Evolutionary conservation across 1,139 yeast genomes (phyloP), one percentile per base, ranked within the genome.

Genomic region (Kodamaea ohmeri): DNA sequence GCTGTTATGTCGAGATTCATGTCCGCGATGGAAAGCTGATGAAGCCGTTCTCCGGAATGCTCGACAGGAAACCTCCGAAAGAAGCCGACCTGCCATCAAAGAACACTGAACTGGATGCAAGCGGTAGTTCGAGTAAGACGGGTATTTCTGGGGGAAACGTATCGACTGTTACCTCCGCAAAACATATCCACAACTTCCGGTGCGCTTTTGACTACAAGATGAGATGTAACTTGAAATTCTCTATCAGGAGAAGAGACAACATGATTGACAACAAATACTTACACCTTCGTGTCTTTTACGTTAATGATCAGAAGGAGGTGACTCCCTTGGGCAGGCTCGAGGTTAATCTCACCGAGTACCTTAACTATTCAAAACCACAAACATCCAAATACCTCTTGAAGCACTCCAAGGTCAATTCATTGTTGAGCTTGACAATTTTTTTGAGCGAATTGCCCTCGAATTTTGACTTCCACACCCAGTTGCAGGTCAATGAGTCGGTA

Each of bases 371-470:
- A 21, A 77, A 76, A 33, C 72, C 75, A 12, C 66, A 67, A 25
- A 71, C 77, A 15, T 73, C 81, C 40, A 74, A 83, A 46, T 87
- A 84, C 51, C 62, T 90, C 38, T 64, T 90, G 34, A 82, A 82
- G 49, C 76, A 86, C 25, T 83, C 95, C 8, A 87, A 87, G 49
- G 80, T 90, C 16, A 90, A 92, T 57, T 82, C 95, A 4, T 82
- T 89, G 31, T 61, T 87, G 32, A 80, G 75, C 40, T 42, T 76
- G 41, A 63, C 73, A 1, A 53, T 72, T 6, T 60, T 52, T 11
- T 50, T 69, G 65, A 39, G 61, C 60, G 56, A 68, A 72, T 47
- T 74, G 55, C 55, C 72, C 58, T 57, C 72, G 50, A 48, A 71
- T 41, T 55, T 52, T 30, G 73, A 68, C 33, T 70, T 68, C 55